Conservation (phyloP, 2,329 filamentous ascomycete genomes). For the Alternaria longipes region DNA sequence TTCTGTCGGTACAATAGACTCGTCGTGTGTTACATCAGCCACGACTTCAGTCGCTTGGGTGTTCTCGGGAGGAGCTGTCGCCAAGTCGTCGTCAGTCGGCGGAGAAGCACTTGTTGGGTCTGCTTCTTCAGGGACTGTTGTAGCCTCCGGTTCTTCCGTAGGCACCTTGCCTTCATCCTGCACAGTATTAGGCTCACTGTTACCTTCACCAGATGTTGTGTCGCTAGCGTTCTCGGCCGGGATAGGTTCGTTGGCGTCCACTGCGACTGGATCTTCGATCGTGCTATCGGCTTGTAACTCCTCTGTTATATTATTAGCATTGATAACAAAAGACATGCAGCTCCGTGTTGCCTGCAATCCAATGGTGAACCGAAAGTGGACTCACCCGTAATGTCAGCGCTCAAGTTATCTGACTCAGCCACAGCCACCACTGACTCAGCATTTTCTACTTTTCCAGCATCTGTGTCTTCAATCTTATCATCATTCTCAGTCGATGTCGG, state of each 20-base stretch:
- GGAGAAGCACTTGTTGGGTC: background rate
- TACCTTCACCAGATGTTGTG: background rate
- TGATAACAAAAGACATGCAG: background rate
- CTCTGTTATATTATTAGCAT: conserved; percentile 9
- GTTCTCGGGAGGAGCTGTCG: background rate
- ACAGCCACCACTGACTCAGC: background rate
- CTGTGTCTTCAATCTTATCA: background rate
- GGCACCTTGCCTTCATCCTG: background rate
- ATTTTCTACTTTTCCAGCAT: background rate
- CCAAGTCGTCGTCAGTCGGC: background rate
- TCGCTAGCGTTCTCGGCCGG: background rate
- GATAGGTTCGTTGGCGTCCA: background rate
- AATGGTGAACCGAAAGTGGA: background rate
- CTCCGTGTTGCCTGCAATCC: background rate
- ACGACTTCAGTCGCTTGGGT: background rate
- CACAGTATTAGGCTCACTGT: background rate
- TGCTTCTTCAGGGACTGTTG: background rate
- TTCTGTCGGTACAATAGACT: background rate
- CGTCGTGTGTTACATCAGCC: background rate
- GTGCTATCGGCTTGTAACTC: background rate
- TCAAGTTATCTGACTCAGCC: background rate
- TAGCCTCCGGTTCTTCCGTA: background rate
- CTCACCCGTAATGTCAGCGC: conserved; percentile 8
- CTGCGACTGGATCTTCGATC: conserved; percentile 1
- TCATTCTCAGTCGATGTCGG: conserved; percentile 5